A percentile compares a stretch with the other conserved stretches of the same genome.
Evolutionary conservation across 2,329 filamentous ascomycete genomes (phyloP).

Genomic region (Teratosphaeriaceae sp.): DNA sequence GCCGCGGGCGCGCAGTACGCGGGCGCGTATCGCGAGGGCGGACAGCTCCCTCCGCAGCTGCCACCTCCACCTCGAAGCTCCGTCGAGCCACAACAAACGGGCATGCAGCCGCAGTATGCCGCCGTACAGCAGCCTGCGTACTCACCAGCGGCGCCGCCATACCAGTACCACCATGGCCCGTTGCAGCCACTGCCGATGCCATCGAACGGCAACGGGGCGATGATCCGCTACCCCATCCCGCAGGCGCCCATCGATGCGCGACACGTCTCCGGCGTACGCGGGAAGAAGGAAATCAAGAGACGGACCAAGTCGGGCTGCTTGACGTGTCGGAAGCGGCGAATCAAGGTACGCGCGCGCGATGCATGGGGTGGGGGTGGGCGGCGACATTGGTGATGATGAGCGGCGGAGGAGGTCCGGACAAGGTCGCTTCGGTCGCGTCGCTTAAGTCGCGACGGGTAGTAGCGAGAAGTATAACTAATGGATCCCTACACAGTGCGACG

Average conservation of each 20-base stretch:
- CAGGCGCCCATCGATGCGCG: constrained; percentile 39
- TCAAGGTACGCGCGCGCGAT: constrained; percentile 58
- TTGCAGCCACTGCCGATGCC: constrained; percentile 18
- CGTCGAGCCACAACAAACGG: not conserved
- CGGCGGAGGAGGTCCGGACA: not conserved
- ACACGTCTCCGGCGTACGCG: constrained; percentile 52
- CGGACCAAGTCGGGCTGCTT: constrained; percentile 54
- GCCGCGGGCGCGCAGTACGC: not conserved
- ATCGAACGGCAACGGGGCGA: constrained; percentile 16
- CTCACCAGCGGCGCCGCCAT: constrained; percentile 16
- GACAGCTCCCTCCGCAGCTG: not conserved
- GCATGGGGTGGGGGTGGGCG: not conserved
- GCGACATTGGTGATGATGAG: no score
- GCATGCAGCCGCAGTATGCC: constrained; percentile 13
- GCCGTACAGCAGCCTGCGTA: constrained; percentile 21
- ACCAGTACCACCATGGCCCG: constrained; percentile 19
- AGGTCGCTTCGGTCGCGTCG: constrained; percentile 4
- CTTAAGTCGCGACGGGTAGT: constrained; percentile 3
- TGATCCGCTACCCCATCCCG: constrained; percentile 52
- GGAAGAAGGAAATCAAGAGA: constrained; percentile 69
- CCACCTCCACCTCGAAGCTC: not conserved
- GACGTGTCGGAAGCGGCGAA: constrained; percentile 54
- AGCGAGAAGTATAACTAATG: constrained; percentile 14
- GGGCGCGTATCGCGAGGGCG: not conserved
- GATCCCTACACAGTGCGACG: constrained; percentile 68